Base-by-base conservation (phyloP, 495 filamentous ascomycete genomes). In the Penicillium nucicola region DNA sequence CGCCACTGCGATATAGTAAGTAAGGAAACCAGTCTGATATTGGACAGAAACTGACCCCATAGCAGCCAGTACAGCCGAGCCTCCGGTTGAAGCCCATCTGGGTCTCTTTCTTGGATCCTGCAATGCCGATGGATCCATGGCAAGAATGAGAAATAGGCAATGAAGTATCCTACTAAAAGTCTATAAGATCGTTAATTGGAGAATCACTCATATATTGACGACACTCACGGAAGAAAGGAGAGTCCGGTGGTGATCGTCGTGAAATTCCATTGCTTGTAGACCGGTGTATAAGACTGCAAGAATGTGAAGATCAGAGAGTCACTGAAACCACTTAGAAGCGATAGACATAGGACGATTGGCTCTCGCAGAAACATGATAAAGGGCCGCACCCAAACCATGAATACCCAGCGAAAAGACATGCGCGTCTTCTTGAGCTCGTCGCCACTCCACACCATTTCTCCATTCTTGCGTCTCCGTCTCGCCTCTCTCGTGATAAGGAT, bases 221-320 rank as follows among this genome's bases (percentile, higher is more conserved):
- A n/a, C 1, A 62, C 58, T 53, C 48, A 65, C 31, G 84, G 76
- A 17, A 85, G 69, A 61, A 89, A 89, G 4, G 84, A 67, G 15
- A 88, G 69, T 1, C 85, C 85, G 18, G 77, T 68, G 14, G 77
- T 57, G 17, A 79, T 70, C 1, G 78, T 68, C 23, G 62, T 70
- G 54, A 89, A 90, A 13, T 61, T 55, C 83, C 84, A 90, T 52
- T 85, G 81, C 41, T 76, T 62, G 61, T 85, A 90, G 23, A 89
- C 84, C 7, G 82, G 74, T 1, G 60, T 64, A 60, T 87, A 86
- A 0, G 81, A 84, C 56, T 89, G 82, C 49, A 90, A 79, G 68
- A 87, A 88, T 62, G 84, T 88, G 72, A 89, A 90, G 65, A 92
- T 86, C 30, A 92, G 75, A n/a, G 87, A 84, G 53, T 90, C 88